These are phyloP conservation scores for Ilex aquifolium DNA, from an alignment of 257 asterid species.

Conservation along the genomic window DNA sequence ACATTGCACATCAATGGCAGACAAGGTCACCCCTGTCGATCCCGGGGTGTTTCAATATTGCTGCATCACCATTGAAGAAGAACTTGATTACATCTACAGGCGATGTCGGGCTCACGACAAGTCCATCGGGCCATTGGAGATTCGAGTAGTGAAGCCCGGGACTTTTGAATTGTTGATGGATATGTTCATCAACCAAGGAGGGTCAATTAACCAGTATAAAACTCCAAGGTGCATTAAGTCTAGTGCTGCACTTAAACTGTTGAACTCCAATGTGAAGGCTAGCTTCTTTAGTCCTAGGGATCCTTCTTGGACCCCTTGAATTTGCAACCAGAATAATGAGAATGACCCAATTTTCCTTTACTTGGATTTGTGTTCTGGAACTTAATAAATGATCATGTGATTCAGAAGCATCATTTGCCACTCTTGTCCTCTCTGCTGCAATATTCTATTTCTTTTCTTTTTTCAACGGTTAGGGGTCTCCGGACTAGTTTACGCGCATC, in stretches of 20 bases:
- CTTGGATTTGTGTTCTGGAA: too few species aligned
- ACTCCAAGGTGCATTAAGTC: slow-evolving; percentile 68
- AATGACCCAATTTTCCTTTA: too few species aligned
- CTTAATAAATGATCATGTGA: too few species aligned
- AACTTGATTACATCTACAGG: slow-evolving; percentile 58
- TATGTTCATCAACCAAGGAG: slow-evolving; percentile 53
- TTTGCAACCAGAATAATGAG: not conserved
- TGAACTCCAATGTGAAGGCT: slow-evolving; percentile 46
- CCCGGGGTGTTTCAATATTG: slow-evolving; percentile 44
- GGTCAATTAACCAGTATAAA: slow-evolving; percentile 71
- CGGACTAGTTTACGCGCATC: too few species aligned
- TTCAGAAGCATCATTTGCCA: too few species aligned
- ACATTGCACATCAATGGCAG: slow-evolving; percentile 21
- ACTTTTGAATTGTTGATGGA: slow-evolving; percentile 75
- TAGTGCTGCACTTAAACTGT: slow-evolving; percentile 53
- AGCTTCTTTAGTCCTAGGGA: slow-evolving; percentile 61
- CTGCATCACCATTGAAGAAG: slow-evolving; percentile 61
- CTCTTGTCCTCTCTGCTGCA: too few species aligned
- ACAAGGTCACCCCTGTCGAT: slow-evolving; percentile 21
- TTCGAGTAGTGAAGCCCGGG: slow-evolving; percentile 50
- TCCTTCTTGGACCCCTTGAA: slow-evolving; percentile 65
- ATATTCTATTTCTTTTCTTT: too few species aligned
- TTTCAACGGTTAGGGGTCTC: too few species aligned
- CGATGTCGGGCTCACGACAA: slow-evolving; percentile 61
- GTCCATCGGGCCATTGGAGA: slow-evolving; percentile 67